Evolutionary conservation across 495 filamentous ascomycete genomes (phyloP), one percentile per base, ranked within the genome.

Genomic region (Penicillium maclennaniae): DNA sequence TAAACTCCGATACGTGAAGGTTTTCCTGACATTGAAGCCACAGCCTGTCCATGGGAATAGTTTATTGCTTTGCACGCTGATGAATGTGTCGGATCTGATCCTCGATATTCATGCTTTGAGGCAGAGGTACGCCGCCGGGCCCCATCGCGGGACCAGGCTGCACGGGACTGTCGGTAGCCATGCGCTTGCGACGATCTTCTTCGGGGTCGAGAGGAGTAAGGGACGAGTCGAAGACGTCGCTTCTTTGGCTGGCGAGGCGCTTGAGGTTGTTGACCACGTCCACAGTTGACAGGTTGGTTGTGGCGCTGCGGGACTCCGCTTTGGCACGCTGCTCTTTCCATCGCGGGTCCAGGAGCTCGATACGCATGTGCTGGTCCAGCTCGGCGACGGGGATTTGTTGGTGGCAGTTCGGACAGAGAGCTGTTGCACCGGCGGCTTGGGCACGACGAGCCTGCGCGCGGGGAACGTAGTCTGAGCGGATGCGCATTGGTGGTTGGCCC

Each of bases 311-410:
- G 10, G 87, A 83, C 20, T 95, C 90, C 12, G 87, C 83, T 63
- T 95, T 95, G 53, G 87, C 88, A 47, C 88, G 87, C 67, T 97
- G 91, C 65, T 97, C 91, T 69, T 95, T 93, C 93, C 95, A 98
- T 31, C 87, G 83, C 0, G 93, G 92, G 66, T 97, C 93, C 45
- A 98, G 83, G 14, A 97, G 80, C 69, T 98, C 93, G 66, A 96
- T 96, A 63, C 88, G 83, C 86, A 98, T 96, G 70, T 98, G 93
- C 53, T 92, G 84, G 26, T 92, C 90, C 62, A 96, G 77, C 69
- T 97, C 93, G 59, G 85, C 81, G 58, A 86, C 80, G 7, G 91
- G 89, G 34, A 97, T 89, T 54, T 87, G 85, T 68, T 95, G 88
- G 53, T 88, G 85, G 73, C 95, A 98, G 70, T 97, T 97, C 9